Conservation (phyloP, 2,329 filamentous ascomycete species). For the Periglandula ipomoeae region DNA sequence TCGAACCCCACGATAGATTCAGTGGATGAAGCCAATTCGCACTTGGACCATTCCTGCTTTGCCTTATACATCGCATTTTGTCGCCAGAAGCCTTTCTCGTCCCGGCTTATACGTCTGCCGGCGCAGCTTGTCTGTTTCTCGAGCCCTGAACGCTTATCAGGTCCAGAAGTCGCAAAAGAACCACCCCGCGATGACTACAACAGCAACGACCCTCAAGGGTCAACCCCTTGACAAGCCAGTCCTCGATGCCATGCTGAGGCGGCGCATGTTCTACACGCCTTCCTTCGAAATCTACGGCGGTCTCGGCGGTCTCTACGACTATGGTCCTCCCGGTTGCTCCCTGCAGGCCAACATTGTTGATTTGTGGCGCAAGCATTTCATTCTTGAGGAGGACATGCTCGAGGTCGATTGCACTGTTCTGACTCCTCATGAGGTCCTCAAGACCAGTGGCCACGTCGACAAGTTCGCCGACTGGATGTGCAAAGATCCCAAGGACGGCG, state of each 20-base stretch:
- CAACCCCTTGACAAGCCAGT: constrained; percentile 76
- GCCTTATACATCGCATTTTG: constrained; percentile 5
- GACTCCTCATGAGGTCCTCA: constrained; percentile 87
- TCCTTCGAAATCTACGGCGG: constrained; percentile 94
- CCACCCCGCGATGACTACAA: constrained; percentile 33
- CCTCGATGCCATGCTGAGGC: constrained; percentile 78
- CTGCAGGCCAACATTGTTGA: constrained; percentile 84
- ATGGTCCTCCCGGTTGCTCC: constrained; percentile 79
- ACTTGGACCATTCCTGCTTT: constrained; percentile 8
- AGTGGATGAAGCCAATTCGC: constrained; percentile 20
- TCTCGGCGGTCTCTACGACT: constrained; percentile 84
- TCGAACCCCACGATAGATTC: constrained; percentile 6
- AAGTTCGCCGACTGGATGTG: constrained; percentile 99
- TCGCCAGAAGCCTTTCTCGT: constrained; percentile 9
- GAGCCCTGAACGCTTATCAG: constrained; percentile 21
- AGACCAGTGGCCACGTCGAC: constrained; percentile 93
- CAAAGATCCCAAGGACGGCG: constrained; percentile 95
- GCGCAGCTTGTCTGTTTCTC: constrained; percentile 21
- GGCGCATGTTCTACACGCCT: constrained; percentile 89
- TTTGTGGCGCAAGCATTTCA: constrained; percentile 86
- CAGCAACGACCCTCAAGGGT: constrained; percentile 72
- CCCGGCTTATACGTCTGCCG: constrained; percentile 13
- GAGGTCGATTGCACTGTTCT: constrained; percentile 91
- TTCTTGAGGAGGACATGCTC: constrained; percentile 88
- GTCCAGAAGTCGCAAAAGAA: constrained; percentile 17